Conservation (phyloP, 1,284 basidiomycete species). For the Peniophora sp. region DNA sequence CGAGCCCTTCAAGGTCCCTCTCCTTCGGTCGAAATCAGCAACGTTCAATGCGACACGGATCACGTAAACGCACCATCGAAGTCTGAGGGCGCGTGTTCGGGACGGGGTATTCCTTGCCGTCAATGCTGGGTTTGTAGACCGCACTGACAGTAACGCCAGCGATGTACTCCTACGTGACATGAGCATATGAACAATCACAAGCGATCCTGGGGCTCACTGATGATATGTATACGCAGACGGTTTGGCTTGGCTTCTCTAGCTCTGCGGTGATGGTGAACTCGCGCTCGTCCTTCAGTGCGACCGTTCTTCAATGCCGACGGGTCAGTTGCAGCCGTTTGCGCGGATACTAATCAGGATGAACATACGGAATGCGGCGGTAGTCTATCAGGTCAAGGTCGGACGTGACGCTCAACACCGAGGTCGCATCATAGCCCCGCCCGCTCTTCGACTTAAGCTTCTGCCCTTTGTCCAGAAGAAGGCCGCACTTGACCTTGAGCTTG, state of each 20-base stretch:
- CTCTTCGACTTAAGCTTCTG: constrained; percentile 29
- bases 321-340: background rate
- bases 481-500: constrained; percentile 53
- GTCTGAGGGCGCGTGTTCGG: constrained; percentile 62
- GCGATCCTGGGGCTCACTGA: constrained; percentile 36
- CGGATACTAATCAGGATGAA: constrained; percentile 3
- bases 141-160: constrained; percentile 52
- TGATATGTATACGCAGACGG: constrained; percentile 51
- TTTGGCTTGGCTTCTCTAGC: constrained; percentile 68
- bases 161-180: constrained; percentile 45
- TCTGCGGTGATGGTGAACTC: constrained; percentile 49
- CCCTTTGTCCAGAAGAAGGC: constrained; percentile 27
- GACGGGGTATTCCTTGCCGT: constrained; percentile 51
- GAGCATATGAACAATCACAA: background rate
- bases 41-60: background rate
- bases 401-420: constrained; percentile 61
- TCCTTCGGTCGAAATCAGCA: constrained; percentile 34
- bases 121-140: constrained; percentile 49
- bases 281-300: constrained; percentile 46
- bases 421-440: constrained; percentile 43
- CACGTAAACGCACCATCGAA: constrained; percentile 32
- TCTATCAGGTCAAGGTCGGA: constrained; percentile 68
- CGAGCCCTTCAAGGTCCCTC: constrained; percentile 52
- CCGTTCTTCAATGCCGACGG: constrained; percentile 43
- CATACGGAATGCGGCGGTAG: constrained; percentile 69